Evolutionary conservation across 768 basidiomycete species (phyloP).

Genomic region (Tulasnella calospora): DNA sequence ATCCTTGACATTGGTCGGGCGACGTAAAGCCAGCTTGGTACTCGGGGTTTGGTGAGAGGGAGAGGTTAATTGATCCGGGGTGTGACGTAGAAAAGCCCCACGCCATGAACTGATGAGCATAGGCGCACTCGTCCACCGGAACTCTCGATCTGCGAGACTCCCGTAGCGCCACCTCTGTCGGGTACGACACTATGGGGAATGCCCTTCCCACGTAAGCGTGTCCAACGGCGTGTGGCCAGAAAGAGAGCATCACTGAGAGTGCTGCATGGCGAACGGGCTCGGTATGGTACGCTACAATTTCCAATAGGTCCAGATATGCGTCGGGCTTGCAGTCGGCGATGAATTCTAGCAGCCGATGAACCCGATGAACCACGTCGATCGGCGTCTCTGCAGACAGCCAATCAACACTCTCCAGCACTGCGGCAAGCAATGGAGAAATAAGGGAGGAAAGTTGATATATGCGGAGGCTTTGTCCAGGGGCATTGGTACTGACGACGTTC

Average conservation of each 20-base stretch:
- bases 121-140: constrained; percentile 37
- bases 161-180: constrained; percentile 30
- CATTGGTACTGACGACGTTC: constrained; percentile 46
- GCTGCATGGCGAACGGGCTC: constrained; percentile 52
- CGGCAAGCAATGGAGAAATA: constrained; percentile 56
- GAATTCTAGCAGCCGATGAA: constrained; percentile 51
- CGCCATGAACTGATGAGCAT: constrained; percentile 61
- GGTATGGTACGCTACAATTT: constrained; percentile 64
- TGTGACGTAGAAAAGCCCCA: constrained; percentile 51
- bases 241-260: constrained; percentile 49
- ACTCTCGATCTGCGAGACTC: constrained; percentile 20
- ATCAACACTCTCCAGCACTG: constrained; percentile 56
- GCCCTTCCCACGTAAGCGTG: constrained; percentile 58
- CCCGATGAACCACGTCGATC: constrained; percentile 44
- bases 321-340: constrained; percentile 60
- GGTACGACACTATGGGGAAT: constrained; percentile 42
- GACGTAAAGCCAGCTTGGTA: constrained; percentile 36
- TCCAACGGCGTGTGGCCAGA: constrained; percentile 67
- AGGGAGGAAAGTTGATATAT: constrained; percentile 61
- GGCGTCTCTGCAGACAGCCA: constrained; percentile 34
- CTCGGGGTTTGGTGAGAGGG: constrained; percentile 34
- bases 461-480: constrained; percentile 51
- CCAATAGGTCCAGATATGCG: constrained; percentile 63
- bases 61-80: constrained; percentile 16
- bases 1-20: constrained; percentile 49